Evolutionary conservation across 768 basidiomycete genomes (phyloP).

Genomic region (Serendipita sp.): DNA sequence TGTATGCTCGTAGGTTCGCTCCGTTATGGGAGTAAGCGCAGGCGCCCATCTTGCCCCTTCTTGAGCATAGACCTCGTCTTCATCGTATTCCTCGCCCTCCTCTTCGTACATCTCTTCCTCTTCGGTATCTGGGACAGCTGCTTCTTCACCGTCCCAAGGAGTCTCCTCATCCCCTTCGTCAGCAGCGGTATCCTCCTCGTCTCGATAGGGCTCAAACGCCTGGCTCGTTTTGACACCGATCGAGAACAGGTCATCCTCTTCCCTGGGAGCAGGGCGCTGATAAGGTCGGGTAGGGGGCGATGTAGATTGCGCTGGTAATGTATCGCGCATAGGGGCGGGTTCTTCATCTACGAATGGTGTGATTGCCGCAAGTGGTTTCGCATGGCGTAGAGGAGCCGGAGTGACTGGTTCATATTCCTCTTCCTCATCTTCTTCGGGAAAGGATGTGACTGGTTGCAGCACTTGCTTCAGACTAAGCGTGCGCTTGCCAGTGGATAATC

Average conservation of each 20-base stretch:
- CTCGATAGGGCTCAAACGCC: slow-evolving; percentile 8
- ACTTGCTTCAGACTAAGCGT: slow-evolving; percentile 10
- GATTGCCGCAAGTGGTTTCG: slow-evolving; percentile 5
- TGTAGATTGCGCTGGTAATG: no score
- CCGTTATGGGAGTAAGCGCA: slow-evolving; percentile 93
- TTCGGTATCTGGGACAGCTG: slow-evolving; percentile 8
- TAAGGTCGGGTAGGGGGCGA: not conserved
- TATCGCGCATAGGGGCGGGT: not conserved
- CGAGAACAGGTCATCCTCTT: not conserved
- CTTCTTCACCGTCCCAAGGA: slow-evolving; percentile 18
- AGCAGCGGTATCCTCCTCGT: slow-evolving; percentile 16
- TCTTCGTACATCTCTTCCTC: slow-evolving; percentile 16
- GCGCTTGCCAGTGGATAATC: slow-evolving; percentile 7
- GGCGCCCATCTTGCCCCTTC: slow-evolving; percentile 64
- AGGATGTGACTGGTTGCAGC: slow-evolving; percentile 10
- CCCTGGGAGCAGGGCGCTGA: not conserved
- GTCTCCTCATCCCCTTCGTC: slow-evolving; percentile 15
- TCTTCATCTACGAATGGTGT: slow-evolving; percentile 2
- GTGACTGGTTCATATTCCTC: slow-evolving; percentile 2
- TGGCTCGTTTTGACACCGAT: not conserved
- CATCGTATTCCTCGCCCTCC: slow-evolving; percentile 16
- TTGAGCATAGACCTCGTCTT: slow-evolving; percentile 29
- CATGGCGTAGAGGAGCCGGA: not conserved
- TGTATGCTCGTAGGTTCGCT: slow-evolving; percentile 79
- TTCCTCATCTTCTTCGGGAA: slow-evolving; percentile 19